These are phyloP conservation scores for Backusella tarrabulga DNA, from an alignment of 192 early-diverging fungal genomes.

Conservation along the genomic window DNA sequence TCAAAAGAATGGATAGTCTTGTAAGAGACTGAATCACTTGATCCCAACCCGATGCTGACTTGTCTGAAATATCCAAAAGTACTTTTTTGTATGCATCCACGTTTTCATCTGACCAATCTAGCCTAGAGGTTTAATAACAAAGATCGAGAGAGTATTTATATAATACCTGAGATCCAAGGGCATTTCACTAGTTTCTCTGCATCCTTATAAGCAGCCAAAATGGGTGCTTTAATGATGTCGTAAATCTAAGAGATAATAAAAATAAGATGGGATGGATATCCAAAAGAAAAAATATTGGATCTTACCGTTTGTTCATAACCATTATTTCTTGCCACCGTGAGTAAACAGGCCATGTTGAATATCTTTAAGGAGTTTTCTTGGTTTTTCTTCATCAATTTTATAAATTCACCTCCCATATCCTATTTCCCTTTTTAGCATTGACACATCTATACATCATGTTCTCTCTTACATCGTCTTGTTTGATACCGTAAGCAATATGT, in stretches of 20 bases:
- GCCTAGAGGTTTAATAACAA: conserved; percentile 4
- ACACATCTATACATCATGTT: conserved; percentile 20
- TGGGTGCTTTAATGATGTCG: conserved; percentile 48
- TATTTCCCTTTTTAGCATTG: not conserved
- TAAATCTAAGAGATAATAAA: conserved; percentile 23
- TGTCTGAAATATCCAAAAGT: conserved; percentile 43
- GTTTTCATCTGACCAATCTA: conserved; percentile 26
- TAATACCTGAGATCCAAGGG: conserved; percentile 41
- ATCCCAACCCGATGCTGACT: conserved; percentile 50
- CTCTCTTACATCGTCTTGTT: conserved; percentile 64
- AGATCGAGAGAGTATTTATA: no score
- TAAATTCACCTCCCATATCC: conserved; percentile 51
- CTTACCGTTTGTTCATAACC: conserved; percentile 63
- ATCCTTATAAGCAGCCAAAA: conserved; percentile 46
- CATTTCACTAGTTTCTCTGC: conserved; percentile 40
- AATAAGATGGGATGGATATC: not conserved
- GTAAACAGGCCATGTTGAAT: conserved; percentile 65
- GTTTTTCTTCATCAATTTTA: conserved; percentile 52
- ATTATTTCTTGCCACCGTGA: conserved; percentile 68
- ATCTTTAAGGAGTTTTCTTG: conserved; percentile 45
- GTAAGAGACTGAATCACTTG: conserved; percentile 54
- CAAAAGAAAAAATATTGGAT: not conserved
- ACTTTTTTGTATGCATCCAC: conserved; percentile 19
- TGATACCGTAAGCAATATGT: conserved; percentile 68
- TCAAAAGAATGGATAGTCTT: conserved; percentile 46